Conservation (phyloP, 371 early-diverging fungal species). For the Chytridium lagenaria region DNA sequence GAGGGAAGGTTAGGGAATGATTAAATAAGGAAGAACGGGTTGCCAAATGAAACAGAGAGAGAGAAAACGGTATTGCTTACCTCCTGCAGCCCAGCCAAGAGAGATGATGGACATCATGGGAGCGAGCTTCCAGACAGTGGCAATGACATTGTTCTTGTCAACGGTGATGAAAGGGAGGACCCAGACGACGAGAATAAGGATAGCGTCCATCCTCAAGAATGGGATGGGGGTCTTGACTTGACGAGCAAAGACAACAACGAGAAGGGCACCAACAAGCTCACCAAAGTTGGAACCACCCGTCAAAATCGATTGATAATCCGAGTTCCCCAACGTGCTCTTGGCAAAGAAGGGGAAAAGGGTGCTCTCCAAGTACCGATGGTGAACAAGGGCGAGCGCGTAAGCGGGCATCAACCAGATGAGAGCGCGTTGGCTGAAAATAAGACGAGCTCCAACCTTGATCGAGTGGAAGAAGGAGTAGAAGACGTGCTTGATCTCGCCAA, state of each 20-base stretch:
- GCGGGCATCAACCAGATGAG: constrained; percentile 61
- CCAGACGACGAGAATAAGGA: constrained; percentile 7
- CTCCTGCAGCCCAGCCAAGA: constrained; percentile 62
- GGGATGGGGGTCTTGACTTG: constrained; percentile 56
- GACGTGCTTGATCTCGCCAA: constrained; percentile 25
- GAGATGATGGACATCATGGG: constrained; percentile 55
- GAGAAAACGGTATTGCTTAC: too few relatives aligned
- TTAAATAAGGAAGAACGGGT: too few relatives aligned
- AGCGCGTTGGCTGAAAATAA: constrained; percentile 54
- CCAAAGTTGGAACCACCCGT: constrained; percentile 63
- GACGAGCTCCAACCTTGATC: constrained; percentile 45
- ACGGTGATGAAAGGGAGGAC: neutral
- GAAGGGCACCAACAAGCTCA: constrained; percentile 55
- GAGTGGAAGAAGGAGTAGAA: constrained; percentile 51
- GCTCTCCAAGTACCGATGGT: constrained; percentile 61
- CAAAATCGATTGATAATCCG: constrained; percentile 52
- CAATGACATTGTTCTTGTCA: neutral
- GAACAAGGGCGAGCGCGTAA: constrained; percentile 57
- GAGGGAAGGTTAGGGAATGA: too few relatives aligned
- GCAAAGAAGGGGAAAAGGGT: constrained; percentile 55
- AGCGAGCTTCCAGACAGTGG: constrained; percentile 47
- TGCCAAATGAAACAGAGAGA: too few relatives aligned
- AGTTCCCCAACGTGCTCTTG: constrained; percentile 45
- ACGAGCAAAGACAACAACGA: constrained; percentile 53
- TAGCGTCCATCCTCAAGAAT: neutral